phyloP scores from a whole-genome alignment of 106 monocot species.

The Allium fistulosum region DNA sequence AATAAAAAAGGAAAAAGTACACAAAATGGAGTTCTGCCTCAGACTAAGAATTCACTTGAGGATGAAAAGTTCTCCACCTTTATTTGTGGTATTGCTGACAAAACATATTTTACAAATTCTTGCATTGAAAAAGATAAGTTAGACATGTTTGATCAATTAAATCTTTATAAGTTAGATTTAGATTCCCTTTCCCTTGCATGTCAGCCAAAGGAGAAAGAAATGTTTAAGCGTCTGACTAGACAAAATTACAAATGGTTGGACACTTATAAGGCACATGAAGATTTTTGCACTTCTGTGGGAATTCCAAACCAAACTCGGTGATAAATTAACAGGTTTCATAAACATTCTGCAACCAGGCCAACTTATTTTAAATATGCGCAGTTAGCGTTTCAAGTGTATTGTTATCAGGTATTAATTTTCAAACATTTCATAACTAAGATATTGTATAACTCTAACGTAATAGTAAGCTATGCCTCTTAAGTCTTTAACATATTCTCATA shows the following conservation, averaged over 20 bases:
- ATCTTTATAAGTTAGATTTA: constrained; percentile 42
- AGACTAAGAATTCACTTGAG: constrained; percentile 5
- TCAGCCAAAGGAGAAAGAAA: constrained; percentile 29
- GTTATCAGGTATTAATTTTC: no score
- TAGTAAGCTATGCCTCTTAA: no score
- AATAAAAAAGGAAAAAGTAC: not conserved
- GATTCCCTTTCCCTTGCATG: constrained; percentile 17
- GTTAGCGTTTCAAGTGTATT: no score
- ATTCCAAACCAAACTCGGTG: constrained; percentile 12
- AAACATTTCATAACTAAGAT: no score
- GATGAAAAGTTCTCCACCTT: constrained; percentile 54
- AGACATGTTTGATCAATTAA: constrained; percentile 41
- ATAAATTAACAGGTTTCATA: not conserved
- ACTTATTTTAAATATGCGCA: no score
- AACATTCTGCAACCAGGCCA: no score
- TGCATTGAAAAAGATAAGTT: constrained; percentile 2
- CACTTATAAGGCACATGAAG: constrained; percentile 45
- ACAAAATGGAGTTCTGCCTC: constrained; percentile 7
- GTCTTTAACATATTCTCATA: no score
- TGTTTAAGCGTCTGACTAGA: constrained; percentile 34
- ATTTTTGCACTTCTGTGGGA: constrained; percentile 46
- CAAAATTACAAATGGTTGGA: constrained; percentile 55
- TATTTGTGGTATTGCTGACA: constrained; percentile 37
- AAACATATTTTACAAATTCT: constrained; percentile 2
- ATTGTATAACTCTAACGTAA: no score